These are phyloP conservation scores for Dujonia santamariae DNA, from an alignment of 1,139 yeast species.

Conservation along the genomic window DNA sequence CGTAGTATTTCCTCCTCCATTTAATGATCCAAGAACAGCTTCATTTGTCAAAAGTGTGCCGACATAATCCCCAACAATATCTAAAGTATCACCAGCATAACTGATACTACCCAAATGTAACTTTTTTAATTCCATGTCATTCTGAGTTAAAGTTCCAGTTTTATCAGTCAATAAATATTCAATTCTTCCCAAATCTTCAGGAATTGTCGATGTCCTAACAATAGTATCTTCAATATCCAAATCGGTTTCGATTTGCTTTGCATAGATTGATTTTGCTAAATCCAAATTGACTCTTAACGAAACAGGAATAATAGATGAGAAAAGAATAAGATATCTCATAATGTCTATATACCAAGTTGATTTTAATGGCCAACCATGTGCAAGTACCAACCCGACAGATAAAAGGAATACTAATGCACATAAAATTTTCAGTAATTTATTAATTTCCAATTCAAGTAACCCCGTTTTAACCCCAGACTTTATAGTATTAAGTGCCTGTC, in stretches of 20 bases:
- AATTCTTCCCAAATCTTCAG: constrained; percentile 95
- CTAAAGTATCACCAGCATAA: constrained; percentile 89
- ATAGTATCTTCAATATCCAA: constrained; percentile 75
- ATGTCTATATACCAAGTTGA: constrained; percentile 84
- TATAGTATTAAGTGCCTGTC: constrained; percentile 93
- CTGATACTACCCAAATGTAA: constrained; percentile 90
- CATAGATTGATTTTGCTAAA: constrained; percentile 93
- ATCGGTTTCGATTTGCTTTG: constrained; percentile 92
- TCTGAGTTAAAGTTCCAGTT: constrained; percentile 96
- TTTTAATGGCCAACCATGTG: constrained; percentile 67
- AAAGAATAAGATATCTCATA: constrained; percentile 83
- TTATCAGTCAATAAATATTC: constrained; percentile 92
- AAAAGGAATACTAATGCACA: constrained; percentile 83
- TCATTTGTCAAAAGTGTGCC: constrained; percentile 24
- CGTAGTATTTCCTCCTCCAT: neutral
- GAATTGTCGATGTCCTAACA: constrained; percentile 95
- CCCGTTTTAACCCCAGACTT: constrained; percentile 90
- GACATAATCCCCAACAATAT: constrained; percentile 75
- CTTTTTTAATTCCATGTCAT: constrained; percentile 96
- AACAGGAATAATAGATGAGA: constrained; percentile 95
- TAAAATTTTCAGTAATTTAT: constrained; percentile 79
- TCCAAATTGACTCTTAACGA: constrained; percentile 91
- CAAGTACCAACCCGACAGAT: constrained; percentile 72
- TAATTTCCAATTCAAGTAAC: constrained; percentile 84
- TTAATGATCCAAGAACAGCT: constrained; percentile 9